phyloP scores from a whole-genome alignment of 345 rosid genomes.

The Eucalyptus regnans region DNA sequence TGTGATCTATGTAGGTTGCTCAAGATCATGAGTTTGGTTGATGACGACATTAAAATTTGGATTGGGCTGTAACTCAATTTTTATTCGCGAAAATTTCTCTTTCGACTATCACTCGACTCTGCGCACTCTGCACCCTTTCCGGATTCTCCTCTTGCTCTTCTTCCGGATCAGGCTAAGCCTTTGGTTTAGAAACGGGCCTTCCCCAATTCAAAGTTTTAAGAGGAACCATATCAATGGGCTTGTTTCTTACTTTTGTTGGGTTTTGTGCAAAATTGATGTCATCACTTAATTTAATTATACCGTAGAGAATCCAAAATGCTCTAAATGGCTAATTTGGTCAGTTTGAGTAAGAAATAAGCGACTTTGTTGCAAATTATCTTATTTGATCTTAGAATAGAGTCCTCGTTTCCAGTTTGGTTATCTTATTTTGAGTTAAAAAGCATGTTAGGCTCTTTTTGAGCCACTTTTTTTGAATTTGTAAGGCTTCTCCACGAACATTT shows the following conservation, averaged over 20 bases:
- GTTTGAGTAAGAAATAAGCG: neutral
- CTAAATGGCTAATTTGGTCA: neutral
- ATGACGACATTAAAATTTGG: neutral
- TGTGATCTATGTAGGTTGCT: neutral
- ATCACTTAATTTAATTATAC: neutral
- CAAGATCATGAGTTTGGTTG: neutral
- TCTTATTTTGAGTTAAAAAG: too few relatives aligned
- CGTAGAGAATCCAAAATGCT: neutral
- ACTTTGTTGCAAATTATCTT: neutral
- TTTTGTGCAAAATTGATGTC: neutral
- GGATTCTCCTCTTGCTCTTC: neutral
- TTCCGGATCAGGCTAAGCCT: neutral
- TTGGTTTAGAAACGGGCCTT: neutral
- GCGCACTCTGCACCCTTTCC: neutral
- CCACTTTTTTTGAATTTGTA: too few relatives aligned
- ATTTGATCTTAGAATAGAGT: neutral
- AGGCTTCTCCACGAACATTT: too few relatives aligned
- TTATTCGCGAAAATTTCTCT: neutral
- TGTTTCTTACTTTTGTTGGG: neutral
- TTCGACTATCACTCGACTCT: neutral
- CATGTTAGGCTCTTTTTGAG: too few relatives aligned
- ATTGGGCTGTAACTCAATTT: neutral
- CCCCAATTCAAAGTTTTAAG: neutral
- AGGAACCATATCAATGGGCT: neutral
- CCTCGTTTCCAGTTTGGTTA: too few relatives aligned